Conservation (phyloP, 2,329 filamentous ascomycete species). For the Claviceps sp. region DNA sequence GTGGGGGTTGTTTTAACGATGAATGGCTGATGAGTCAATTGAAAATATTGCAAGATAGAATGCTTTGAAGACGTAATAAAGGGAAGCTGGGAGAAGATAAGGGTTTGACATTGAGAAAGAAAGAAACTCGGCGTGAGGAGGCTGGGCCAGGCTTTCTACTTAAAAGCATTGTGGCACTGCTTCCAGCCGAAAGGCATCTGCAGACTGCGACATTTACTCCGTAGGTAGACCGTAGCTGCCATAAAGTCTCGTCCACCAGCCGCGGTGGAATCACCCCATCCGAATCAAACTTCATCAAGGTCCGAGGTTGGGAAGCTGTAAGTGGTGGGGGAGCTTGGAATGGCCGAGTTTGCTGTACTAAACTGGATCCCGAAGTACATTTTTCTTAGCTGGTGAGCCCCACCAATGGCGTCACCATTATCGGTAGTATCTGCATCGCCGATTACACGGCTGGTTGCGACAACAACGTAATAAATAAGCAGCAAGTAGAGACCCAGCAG, state of each 20-base stretch:
- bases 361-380: neutral
- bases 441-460: neutral
- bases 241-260: neutral
- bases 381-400: neutral
- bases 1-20: constrained; percentile 4
- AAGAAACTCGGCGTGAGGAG: neutral
- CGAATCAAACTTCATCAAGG: neutral
- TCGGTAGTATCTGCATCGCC: neutral
- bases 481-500: neutral
- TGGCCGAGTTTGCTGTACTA: neutral
- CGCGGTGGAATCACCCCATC: neutral
- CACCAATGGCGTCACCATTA: constrained; percentile 5
- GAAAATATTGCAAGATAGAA: neutral
- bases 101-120: neutral
- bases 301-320: neutral
- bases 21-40: neutral
- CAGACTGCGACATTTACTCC: neutral
- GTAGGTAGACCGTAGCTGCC: neutral
- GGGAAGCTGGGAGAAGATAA: neutral
- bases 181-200: neutral
- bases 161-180: neutral
- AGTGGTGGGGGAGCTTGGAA: neutral
- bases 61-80: neutral
- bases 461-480: neutral
- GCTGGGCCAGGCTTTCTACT: neutral